phyloP scores from a whole-genome alignment of 306 rosid genomes.

The Rosa rugosa region DNA sequence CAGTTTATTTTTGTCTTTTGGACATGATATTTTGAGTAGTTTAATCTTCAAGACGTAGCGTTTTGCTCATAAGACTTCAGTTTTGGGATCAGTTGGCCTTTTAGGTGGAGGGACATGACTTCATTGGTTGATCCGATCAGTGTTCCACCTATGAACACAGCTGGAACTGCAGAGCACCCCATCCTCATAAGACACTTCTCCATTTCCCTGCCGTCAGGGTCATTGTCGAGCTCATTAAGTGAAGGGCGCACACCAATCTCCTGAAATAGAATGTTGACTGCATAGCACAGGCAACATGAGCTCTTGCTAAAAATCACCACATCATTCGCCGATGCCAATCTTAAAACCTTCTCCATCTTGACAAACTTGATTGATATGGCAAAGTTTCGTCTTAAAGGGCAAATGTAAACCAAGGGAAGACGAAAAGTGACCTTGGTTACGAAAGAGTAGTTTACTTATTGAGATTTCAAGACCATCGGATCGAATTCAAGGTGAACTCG shows the following conservation, averaged over 20 bases:
- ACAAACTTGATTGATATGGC: neutral
- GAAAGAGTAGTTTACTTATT: conserved; percentile 21
- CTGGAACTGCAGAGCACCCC: conserved; percentile 74
- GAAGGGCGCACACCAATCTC: conserved; percentile 59
- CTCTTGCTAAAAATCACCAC: conserved; percentile 95
- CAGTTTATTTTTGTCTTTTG: conserved; percentile 54
- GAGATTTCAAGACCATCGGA: conserved; percentile 45
- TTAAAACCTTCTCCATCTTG: conserved; percentile 80
- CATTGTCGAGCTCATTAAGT: conserved; percentile 76
- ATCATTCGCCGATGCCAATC: conserved; percentile 76
- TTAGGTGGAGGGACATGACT: conserved; percentile 93
- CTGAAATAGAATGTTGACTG: conserved; percentile 71
- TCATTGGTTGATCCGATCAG: conserved; percentile 89
- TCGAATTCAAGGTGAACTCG: conserved; percentile 54
- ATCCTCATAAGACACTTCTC: conserved; percentile 76
- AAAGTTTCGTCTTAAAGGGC: neutral
- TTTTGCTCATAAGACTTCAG: conserved; percentile 50
- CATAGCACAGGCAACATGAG: conserved; percentile 87
- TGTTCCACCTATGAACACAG: conserved; percentile 88
- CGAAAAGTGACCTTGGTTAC: conserved; percentile 5
- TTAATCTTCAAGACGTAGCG: conserved; percentile 28
- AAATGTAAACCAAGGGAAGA: conserved; percentile 9
- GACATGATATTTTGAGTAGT: conserved; percentile 34
- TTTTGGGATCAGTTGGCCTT: conserved; percentile 60
- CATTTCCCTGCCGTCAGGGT: conserved; percentile 86